These are phyloP conservation scores for Nitzschia sp. DNA, from an alignment of 108 stramenopile species.

Conservation along the genomic window DNA sequence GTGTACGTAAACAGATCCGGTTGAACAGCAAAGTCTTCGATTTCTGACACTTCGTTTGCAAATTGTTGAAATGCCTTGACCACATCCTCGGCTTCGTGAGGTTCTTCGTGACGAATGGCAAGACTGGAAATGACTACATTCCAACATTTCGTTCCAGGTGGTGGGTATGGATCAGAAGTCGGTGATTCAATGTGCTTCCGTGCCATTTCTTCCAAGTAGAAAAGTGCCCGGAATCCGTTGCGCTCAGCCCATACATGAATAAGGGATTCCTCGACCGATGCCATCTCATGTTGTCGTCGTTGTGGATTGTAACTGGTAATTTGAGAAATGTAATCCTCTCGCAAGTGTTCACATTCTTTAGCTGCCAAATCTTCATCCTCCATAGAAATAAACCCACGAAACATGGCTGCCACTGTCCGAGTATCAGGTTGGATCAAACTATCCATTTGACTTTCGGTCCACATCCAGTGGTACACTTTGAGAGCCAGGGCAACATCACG, in stretches of 20 bases:
- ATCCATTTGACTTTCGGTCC: constrained; percentile 20
- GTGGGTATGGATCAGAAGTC: neutral
- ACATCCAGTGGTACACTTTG: constrained; percentile 33
- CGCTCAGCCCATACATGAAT: constrained; percentile 35
- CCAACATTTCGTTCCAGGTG: constrained; percentile 34
- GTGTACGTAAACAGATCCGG: constrained; percentile 30
- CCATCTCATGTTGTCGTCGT: neutral
- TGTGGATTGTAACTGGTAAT: neutral
- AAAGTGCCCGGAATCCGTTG: constrained; percentile 16
- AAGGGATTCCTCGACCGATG: constrained; percentile 14
- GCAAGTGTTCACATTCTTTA: constrained; percentile 24
- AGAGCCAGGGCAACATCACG: constrained; percentile 18
- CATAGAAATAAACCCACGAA: constrained; percentile 8
- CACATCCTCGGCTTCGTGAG: constrained; percentile 4
- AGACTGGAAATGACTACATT: constrained; percentile 34
- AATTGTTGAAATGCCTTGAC: constrained; percentile 32
- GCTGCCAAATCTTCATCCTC: constrained; percentile 5
- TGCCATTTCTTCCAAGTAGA: constrained; percentile 25
- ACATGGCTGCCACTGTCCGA: constrained; percentile 27
- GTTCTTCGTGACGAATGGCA: constrained; percentile 29
- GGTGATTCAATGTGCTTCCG: constrained; percentile 3
- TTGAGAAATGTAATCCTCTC: constrained; percentile 15
- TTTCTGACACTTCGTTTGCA: neutral
- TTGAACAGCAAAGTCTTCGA: neutral
- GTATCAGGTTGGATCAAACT: constrained; percentile 26